Evolutionary conservation across 108 stramenopile genomes (phyloP).

Genomic region (Seminavis robusta): DNA sequence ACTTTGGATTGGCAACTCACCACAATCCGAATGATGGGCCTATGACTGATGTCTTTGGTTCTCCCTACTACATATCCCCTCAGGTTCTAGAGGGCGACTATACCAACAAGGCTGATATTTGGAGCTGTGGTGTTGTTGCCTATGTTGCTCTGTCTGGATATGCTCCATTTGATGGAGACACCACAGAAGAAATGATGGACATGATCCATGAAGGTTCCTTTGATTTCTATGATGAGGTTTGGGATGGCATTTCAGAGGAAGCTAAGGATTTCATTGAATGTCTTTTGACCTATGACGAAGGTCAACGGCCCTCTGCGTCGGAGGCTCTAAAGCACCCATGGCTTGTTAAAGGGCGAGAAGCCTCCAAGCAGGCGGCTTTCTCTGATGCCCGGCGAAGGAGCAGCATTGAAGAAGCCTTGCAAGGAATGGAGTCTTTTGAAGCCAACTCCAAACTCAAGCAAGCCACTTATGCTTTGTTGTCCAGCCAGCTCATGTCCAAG

Average conservation of each 20-base stretch:
- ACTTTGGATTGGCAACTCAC: conserved; percentile 92
- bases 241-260: conserved; percentile 31
- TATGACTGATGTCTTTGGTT: conserved; percentile 48
- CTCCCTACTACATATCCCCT: conserved; percentile 40
- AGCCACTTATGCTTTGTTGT: too few relatives aligned
- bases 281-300: conserved; percentile 36
- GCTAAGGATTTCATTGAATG: conserved; percentile 46
- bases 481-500: too few relatives aligned
- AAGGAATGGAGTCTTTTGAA: too few relatives aligned
- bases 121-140: conserved; percentile 80
- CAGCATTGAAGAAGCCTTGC: too few relatives aligned
- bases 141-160: conserved; percentile 81
- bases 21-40: conserved; percentile 18
- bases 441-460: too few relatives aligned
- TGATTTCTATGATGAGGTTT: conserved; percentile 38
- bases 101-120: conserved; percentile 64
- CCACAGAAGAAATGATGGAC: conserved; percentile 25
- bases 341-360: conserved; percentile 17
- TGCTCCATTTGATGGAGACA: conserved; percentile 62
- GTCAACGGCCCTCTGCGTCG: conserved; percentile 30
- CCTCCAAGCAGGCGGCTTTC: too few relatives aligned
- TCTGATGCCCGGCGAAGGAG: too few relatives aligned
- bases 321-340: conserved; percentile 50
- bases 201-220: conserved; percentile 27
- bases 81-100: conserved; percentile 48